A percentile compares a stretch with the other conserved stretches of the same genome.
phyloP scores from a whole-genome alignment of 139 green algal genomes.

The Ulvella scutata region DNA sequence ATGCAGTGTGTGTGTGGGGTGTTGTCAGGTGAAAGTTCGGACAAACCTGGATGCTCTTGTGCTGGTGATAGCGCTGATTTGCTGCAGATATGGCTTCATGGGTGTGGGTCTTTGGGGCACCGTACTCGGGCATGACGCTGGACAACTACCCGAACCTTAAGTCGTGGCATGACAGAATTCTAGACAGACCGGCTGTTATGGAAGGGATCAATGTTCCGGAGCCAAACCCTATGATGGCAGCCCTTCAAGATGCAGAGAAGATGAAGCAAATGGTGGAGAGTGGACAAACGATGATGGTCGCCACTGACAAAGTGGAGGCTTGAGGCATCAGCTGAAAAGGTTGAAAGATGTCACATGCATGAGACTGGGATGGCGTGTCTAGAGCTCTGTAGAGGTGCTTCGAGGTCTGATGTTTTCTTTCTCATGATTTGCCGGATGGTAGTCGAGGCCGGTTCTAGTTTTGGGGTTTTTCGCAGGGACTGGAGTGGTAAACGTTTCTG shows the following conservation, averaged over 20 bases:
- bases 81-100: slow-evolving; percentile 12
- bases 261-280: neutral
- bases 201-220: neutral
- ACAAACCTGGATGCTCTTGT: neutral
- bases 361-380: no score
- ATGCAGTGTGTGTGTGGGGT: no score
- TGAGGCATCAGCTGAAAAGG: no score
- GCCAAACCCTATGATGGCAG: neutral
- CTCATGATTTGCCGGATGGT: no score
- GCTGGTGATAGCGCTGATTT: neutral
- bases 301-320: no score
- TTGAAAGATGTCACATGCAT: no score
- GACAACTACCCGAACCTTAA: slow-evolving; percentile 20
- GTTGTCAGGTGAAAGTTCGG: neutral
- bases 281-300: neutral
- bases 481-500: no score
- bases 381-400: no score
- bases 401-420: no score
- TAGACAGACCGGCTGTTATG: neutral
- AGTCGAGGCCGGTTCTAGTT: no score
- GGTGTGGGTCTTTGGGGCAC: slow-evolving; percentile 1
- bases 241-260: neutral
- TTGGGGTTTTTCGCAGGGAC: no score
- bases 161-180: neutral
- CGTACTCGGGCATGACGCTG: neutral